Evolutionary conservation across 2,329 filamentous ascomycete species (phyloP).

Genomic region (Lecanicillium sp.): DNA sequence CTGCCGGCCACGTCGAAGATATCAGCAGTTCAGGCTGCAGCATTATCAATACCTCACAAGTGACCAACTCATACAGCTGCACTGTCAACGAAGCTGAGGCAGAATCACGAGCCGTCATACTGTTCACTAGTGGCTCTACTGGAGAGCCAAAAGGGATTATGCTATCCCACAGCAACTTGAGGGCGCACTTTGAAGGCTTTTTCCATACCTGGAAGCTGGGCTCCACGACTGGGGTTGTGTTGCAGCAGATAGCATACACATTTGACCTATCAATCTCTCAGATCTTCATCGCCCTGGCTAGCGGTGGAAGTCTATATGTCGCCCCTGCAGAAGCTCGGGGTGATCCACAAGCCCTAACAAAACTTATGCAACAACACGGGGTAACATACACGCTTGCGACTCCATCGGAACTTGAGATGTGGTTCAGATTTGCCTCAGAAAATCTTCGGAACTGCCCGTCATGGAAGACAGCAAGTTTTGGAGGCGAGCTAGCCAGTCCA

Average conservation of each 20-base stretch:
- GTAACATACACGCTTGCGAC: constrained; percentile 26
- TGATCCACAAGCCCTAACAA: constrained; percentile 23
- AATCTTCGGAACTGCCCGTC: background rate
- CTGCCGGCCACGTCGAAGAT: background rate
- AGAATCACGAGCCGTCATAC: constrained; percentile 14
- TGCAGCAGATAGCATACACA: constrained; percentile 28
- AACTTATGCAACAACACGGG: constrained; percentile 20
- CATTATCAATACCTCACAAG: constrained; percentile 3
- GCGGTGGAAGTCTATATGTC: constrained; percentile 26
- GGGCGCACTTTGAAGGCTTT: constrained; percentile 17
- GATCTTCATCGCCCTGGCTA: constrained; percentile 22
- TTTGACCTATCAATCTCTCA: constrained; percentile 32
- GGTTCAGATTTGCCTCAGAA: constrained; percentile 11
- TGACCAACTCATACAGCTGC: background rate
- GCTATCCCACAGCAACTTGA: constrained; percentile 19
- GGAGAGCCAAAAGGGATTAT: constrained; percentile 32
- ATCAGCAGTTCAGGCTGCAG: background rate
- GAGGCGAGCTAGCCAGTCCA: constrained; percentile 12
- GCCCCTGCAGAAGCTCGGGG: constrained; percentile 18
- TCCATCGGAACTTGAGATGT: constrained; percentile 27
- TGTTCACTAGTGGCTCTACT: constrained; percentile 24
- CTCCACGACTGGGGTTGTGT: constrained; percentile 16
- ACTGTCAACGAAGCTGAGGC: constrained; percentile 3
- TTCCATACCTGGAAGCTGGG: constrained; percentile 12
- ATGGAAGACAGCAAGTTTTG: constrained; percentile 8